A percentile compares a stretch with the other conserved stretches of the same genome.
These are phyloP conservation scores for Vaccinium myrtillus DNA, from an alignment of 148 eudicot species.

Conservation along the genomic window DNA sequence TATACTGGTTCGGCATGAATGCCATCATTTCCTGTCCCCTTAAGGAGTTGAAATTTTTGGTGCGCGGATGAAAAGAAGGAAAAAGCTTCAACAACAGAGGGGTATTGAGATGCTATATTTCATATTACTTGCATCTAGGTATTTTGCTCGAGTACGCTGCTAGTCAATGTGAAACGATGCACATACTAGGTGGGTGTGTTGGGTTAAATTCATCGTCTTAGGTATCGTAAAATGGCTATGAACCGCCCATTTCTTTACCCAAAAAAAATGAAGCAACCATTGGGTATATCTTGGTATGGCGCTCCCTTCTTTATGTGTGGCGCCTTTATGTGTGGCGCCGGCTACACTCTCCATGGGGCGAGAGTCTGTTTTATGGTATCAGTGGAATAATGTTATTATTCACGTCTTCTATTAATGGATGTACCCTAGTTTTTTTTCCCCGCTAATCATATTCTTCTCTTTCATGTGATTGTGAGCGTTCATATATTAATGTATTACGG, in stretches of 20 bases:
- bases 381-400: background rate
- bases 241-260: background rate
- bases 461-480: background rate
- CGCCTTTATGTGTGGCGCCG: background rate
- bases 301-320: background rate
- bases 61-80: background rate
- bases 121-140: background rate
- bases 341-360: background rate
- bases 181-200: background rate
- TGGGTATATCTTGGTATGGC: background rate
- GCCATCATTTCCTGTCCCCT: background rate
- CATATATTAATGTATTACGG: background rate
- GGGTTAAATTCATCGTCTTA: background rate
- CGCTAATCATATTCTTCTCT: background rate
- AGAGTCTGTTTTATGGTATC: background rate
- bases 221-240: background rate
- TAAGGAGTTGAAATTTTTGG: background rate
- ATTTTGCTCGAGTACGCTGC: background rate
- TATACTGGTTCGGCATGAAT: background rate
- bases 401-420: background rate
- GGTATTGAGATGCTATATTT: background rate
- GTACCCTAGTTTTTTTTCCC: background rate
- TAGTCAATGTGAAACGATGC: background rate
- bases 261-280: background rate
- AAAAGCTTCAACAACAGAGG: background rate